phyloP scores from a whole-genome alignment of 2,329 filamentous ascomycete species.

The Akanthomyces muscarius region DNA sequence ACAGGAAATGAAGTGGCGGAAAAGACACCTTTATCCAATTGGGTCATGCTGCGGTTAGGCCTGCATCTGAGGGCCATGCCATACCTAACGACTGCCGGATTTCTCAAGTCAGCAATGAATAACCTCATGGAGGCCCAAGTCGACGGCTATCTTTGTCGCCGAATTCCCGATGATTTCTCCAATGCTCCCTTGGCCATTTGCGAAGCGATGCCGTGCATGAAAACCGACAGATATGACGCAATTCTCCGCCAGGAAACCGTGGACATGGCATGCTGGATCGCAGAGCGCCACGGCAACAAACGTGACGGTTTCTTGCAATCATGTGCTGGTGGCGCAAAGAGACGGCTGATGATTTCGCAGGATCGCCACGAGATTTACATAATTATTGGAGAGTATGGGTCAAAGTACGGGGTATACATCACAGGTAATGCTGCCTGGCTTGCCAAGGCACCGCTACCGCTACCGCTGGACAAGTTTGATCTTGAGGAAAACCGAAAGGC shows the following conservation, averaged over 20 bases:
- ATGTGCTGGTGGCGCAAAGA: no score
- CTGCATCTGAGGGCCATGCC: not conserved
- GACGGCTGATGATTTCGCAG: slow-evolving; percentile 16
- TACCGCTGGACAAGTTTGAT: not conserved
- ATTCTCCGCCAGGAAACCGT: not conserved
- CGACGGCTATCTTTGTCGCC: not conserved
- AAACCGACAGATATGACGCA: accelerated
- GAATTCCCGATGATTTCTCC: not conserved
- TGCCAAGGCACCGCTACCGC: no score
- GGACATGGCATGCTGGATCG: slow-evolving; percentile 1
- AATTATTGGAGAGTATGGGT: slow-evolving; percentile 9
- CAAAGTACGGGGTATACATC: not conserved
- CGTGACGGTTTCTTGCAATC: no score
- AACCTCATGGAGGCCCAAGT: not conserved
- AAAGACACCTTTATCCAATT: not conserved
- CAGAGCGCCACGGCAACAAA: not conserved
- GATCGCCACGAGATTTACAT: slow-evolving; percentile 18
- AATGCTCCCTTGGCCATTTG: not conserved
- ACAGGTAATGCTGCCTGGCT: not conserved
- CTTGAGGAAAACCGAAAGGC: no score
- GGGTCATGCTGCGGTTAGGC: not conserved
- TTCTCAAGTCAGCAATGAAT: not conserved
- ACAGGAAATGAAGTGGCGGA: not conserved
- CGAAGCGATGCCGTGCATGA: not conserved
- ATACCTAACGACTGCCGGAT: not conserved